These are phyloP conservation scores for Lagenaria siceraria DNA, from an alignment of 306 rosid genomes.

Conservation along the genomic window DNA sequence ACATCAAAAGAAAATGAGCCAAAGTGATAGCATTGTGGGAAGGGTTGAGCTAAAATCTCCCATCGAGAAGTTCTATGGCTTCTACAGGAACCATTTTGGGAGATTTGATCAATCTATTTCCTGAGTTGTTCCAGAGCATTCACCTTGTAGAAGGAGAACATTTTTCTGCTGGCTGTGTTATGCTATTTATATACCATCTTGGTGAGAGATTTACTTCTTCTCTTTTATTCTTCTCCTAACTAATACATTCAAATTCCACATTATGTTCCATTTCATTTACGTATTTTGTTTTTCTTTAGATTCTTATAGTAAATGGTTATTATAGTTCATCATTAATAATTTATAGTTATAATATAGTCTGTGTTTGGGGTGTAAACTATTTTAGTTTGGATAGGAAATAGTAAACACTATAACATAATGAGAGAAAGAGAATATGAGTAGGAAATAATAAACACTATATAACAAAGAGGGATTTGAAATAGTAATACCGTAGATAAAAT, in stretches of 20 bases:
- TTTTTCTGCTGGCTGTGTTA: neutral
- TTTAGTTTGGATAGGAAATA: no score
- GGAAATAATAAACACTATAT: no score
- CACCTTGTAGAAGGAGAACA: neutral
- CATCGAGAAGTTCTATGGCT: constrained; percentile 5
- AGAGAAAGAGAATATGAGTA: no score
- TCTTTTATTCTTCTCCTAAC: neutral
- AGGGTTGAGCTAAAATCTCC: constrained; percentile 9
- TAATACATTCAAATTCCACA: neutral
- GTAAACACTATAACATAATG: no score
- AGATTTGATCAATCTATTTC: constrained; percentile 8
- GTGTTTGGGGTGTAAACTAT: no score
- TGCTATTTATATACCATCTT: neutral
- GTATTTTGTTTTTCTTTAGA: no score
- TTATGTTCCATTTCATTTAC: no score
- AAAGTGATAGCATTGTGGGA: constrained; percentile 1
- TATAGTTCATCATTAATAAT: no score
- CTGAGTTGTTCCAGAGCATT: constrained; percentile 3
- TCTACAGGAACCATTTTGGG: constrained; percentile 5
- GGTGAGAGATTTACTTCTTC: neutral
- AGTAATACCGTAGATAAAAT: no score
- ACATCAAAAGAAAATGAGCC: neutral
- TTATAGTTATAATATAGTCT: no score
- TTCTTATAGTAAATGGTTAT: no score
- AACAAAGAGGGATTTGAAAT: no score